These are phyloP conservation scores for Amoebophrya sp. DNA, from an alignment of 169 alveolate species.

Conservation along the genomic window DNA sequence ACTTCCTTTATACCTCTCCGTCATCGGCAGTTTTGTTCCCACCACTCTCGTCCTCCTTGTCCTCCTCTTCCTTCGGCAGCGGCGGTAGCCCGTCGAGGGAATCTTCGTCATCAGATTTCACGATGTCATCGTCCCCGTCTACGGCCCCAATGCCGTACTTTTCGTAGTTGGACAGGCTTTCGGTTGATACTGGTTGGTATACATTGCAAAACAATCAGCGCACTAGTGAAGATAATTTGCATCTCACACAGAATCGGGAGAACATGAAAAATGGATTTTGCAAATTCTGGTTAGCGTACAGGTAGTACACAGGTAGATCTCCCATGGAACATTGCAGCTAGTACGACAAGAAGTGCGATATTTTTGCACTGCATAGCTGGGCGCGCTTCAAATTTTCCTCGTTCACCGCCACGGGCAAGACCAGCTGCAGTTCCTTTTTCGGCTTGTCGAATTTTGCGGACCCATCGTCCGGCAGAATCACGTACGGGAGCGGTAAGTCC, in stretches of 20 bases:
- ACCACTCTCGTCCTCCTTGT: neutral
- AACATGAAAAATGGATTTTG: no score
- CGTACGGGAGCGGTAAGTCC: neutral
- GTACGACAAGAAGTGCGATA: no score
- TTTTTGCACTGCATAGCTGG: no score
- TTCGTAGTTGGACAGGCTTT: conserved; percentile 1
- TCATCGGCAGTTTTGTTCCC: neutral
- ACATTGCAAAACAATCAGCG: no score
- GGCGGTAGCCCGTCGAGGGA: neutral
- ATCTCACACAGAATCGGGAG: no score
- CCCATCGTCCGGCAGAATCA: neutral
- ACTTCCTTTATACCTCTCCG: no score
- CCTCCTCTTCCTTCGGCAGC: neutral
- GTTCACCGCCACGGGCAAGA: neutral
- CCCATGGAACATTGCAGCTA: no score
- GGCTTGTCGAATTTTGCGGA: conserved; percentile 3
- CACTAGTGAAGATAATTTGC: no score
- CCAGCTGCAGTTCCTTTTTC: neutral
- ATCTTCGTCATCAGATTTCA: neutral
- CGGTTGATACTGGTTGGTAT: no score
- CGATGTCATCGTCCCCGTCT: neutral
- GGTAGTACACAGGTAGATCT: no score
- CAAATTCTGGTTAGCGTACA: no score
- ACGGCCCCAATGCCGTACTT: neutral
- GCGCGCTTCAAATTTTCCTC: no score